Evolutionary conservation across 208 protist species (phyloP).

Genomic region (Trypanosoma rangeli): DNA sequence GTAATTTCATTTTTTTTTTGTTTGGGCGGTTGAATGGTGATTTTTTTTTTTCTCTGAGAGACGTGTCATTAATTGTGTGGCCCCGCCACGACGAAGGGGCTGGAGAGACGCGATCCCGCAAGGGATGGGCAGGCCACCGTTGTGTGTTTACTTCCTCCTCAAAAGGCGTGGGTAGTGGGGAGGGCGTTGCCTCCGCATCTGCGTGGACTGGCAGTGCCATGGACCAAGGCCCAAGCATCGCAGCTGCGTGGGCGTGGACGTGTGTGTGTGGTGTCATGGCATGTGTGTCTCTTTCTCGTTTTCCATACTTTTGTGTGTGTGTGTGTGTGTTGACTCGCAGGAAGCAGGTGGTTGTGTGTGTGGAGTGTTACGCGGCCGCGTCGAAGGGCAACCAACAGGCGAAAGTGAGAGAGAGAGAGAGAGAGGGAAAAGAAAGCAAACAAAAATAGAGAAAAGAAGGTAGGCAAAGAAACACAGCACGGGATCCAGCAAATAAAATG

Average conservation of each 20-base stretch:
- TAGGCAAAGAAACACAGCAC: neutral
- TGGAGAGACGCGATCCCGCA: no score
- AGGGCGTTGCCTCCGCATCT: no score
- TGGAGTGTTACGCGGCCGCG: neutral
- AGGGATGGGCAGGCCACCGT: no score
- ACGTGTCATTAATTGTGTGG: neutral
- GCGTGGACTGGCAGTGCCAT: no score
- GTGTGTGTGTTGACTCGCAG: neutral
- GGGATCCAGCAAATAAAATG: neutral
- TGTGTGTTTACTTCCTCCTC: no score
- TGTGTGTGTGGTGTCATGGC: neutral
- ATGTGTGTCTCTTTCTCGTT: neutral
- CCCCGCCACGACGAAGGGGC: no score
- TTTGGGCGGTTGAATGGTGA: no score
- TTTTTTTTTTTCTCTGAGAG: neutral
- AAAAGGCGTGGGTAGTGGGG: no score
- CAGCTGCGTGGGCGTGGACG: neutral
- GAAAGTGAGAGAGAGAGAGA: neutral
- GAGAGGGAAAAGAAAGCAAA: slow-evolving; percentile 2
- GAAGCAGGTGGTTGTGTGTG: neutral
- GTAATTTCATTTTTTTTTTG: neutral
- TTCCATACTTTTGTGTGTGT: neutral
- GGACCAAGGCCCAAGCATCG: no score
- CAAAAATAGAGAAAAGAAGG: slow-evolving; percentile 1
- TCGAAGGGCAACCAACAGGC: neutral